Evolutionary conservation across 257 asterid species (phyloP).

Genomic region (Solanum boliviense): DNA sequence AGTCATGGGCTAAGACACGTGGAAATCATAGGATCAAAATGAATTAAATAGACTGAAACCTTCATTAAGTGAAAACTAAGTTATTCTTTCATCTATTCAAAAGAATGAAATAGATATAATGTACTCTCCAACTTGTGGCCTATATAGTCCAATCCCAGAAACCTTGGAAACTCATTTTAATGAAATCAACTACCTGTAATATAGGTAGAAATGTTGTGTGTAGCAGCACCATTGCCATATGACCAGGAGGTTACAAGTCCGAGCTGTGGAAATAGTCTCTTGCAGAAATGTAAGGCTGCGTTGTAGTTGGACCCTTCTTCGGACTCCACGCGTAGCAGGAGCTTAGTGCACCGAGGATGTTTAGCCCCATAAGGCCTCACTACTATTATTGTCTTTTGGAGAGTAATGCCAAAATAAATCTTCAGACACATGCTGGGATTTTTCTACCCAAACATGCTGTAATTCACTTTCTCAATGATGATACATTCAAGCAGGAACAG

Average conservation of each 20-base stretch:
- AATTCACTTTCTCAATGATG: not conserved
- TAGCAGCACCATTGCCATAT: not conserved
- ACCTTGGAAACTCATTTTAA: not conserved
- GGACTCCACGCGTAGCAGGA: not conserved
- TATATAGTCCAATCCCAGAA: not conserved
- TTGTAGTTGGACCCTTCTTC: not conserved
- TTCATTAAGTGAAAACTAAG: not conserved
- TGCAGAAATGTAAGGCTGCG: not conserved
- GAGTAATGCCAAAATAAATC: not conserved
- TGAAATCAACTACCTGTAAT: not conserved
- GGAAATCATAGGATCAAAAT: no score
- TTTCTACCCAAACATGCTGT: not conserved
- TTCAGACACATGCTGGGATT: not conserved
- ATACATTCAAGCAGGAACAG: constrained; percentile 40
- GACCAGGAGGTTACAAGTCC: not conserved
- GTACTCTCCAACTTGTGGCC: not conserved
- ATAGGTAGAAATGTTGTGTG: not conserved
- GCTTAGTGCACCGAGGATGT: not conserved
- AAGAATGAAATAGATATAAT: not conserved
- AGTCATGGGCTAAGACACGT: not conserved
- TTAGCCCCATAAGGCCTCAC: not conserved
- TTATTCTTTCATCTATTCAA: not conserved
- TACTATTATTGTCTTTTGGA: not conserved
- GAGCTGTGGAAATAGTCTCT: not conserved
- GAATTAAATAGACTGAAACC: not conserved